Conservation (phyloP, 495 filamentous ascomycete genomes). For the Aspergillus affinis region DNA sequence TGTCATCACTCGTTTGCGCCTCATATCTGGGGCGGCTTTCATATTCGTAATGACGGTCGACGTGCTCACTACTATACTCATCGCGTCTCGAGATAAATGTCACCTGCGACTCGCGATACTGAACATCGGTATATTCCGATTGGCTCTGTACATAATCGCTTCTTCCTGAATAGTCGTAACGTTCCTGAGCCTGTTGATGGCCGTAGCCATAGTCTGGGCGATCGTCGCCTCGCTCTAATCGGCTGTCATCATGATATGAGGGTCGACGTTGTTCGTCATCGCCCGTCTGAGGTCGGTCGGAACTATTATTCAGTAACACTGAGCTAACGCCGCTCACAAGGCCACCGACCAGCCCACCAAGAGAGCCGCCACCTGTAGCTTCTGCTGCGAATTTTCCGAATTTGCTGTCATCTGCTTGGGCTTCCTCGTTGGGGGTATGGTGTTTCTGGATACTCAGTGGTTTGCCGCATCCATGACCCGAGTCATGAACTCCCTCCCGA, state of each 20-base stretch:
- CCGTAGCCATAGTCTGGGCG: not conserved
- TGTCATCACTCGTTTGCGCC: not conserved
- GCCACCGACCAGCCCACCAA: conserved; percentile 53
- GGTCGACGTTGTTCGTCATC: conserved; percentile 17
- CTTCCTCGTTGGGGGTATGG: conserved; percentile 26
- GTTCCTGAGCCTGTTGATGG: no score
- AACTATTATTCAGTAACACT: conserved; percentile 40
- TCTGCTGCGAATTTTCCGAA: conserved; percentile 44
- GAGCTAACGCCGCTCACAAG: conserved; percentile 49
- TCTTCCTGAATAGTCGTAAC: no score
- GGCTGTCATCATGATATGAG: conserved; percentile 32
- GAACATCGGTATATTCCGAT: not conserved
- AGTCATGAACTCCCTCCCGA: conserved; percentile 79
- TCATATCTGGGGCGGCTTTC: conserved; percentile 9
- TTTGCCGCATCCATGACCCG: conserved; percentile 81
- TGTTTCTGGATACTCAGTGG: conserved; percentile 58
- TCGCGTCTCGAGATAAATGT: conserved; percentile 18
- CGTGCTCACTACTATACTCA: conserved; percentile 15
- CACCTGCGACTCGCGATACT: conserved; percentile 8
- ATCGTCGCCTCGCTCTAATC: not conserved
- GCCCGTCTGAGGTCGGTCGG: conserved; percentile 22
- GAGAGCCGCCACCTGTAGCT: conserved; percentile 45
- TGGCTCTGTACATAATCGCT: not conserved
- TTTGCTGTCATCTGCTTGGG: conserved; percentile 25
- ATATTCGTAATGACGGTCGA: conserved; percentile 8